Evolutionary conservation across 2,329 filamentous ascomycete genomes (phyloP).

Genomic region (Fusarium sp.): DNA sequence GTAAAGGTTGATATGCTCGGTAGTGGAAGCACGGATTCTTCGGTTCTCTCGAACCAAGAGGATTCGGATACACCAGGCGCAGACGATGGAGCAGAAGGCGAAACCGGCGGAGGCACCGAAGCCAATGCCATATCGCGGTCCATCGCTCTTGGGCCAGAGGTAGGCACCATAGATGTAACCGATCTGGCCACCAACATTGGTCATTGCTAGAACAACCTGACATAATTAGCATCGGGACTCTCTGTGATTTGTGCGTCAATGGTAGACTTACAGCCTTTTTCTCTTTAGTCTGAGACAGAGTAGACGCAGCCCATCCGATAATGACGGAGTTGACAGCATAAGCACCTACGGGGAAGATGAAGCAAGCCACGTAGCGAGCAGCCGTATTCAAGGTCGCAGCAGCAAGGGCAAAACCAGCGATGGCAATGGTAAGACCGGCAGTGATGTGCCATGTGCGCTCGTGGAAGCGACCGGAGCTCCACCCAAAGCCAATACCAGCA

Average conservation of each 20-base stretch:
- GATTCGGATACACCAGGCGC: slow-evolving; percentile 57
- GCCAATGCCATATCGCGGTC: slow-evolving; percentile 58
- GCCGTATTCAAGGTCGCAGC: slow-evolving; percentile 53
- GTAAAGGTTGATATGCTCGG: slow-evolving; percentile 52
- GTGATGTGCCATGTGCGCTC: slow-evolving; percentile 65
- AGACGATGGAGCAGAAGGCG: slow-evolving; percentile 50
- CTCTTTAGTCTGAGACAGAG: slow-evolving; percentile 60
- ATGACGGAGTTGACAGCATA: slow-evolving; percentile 61
- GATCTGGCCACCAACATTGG: slow-evolving; percentile 60
- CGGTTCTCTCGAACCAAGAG: slow-evolving; percentile 57
- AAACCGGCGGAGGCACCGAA: slow-evolving; percentile 60
- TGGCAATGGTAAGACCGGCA: slow-evolving; percentile 53
- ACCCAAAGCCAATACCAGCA: slow-evolving; percentile 60
- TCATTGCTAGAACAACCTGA: slow-evolving; percentile 58
- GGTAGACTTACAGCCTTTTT: slow-evolving; percentile 56
- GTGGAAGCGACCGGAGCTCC: slow-evolving; percentile 61
- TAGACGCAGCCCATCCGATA: slow-evolving; percentile 59
- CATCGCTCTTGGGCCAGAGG: slow-evolving; percentile 59
- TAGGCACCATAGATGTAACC: slow-evolving; percentile 65
- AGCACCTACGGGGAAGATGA: slow-evolving; percentile 56
- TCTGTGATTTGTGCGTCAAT: background rate
- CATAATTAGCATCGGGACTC: background rate
- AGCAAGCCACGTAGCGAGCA: slow-evolving; percentile 56
- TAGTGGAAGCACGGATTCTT: slow-evolving; percentile 50
- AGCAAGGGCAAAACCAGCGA: slow-evolving; percentile 57